phyloP scores from a whole-genome alignment of 2,329 filamentous ascomycete genomes.

The Myriangium duriaei region DNA sequence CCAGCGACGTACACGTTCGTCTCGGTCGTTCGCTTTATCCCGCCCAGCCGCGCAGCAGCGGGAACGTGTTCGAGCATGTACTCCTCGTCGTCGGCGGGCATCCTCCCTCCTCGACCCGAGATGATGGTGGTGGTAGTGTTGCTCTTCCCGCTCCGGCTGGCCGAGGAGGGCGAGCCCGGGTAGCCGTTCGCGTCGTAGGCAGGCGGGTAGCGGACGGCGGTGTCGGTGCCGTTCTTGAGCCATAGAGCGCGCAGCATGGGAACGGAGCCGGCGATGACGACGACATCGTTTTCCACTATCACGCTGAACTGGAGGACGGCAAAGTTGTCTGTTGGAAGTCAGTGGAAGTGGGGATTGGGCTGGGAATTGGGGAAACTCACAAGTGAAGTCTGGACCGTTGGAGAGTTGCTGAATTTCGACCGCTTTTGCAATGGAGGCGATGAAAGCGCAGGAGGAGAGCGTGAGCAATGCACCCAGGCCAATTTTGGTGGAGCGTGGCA shows the following conservation, averaged over 20 bases:
- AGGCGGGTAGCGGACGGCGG: no score
- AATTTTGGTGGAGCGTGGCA: conserved; percentile 7
- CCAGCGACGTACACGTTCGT: background rate
- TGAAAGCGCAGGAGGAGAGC: conserved; percentile 9
- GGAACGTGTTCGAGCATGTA: background rate
- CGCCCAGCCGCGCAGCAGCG: background rate
- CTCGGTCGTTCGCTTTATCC: background rate
- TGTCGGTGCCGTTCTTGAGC: background rate
- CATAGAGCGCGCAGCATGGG: conserved; percentile 11
- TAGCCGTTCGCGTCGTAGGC: background rate
- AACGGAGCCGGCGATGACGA: conserved; percentile 12
- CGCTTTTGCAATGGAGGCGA: conserved; percentile 12
- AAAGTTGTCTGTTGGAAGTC: conserved; percentile 6
- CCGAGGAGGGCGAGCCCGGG: background rate
- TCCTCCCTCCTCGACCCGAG: no score
- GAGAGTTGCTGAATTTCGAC: conserved; percentile 9
- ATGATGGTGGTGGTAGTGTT: no score
- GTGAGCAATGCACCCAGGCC: conserved; percentile 6
- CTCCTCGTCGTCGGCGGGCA: background rate
- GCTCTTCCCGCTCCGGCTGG: background rate
- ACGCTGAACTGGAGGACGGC: conserved; percentile 11
- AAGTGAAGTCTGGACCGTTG: conserved; percentile 10
- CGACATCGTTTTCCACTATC: conserved; percentile 12
- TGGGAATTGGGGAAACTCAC: background rate
- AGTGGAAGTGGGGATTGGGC: background rate